Evolutionary conservation across 1,284 basidiomycete genomes (phyloP), one percentile per base, ranked within the genome.

Genomic region (Neotropicomus parvogracilis): DNA sequence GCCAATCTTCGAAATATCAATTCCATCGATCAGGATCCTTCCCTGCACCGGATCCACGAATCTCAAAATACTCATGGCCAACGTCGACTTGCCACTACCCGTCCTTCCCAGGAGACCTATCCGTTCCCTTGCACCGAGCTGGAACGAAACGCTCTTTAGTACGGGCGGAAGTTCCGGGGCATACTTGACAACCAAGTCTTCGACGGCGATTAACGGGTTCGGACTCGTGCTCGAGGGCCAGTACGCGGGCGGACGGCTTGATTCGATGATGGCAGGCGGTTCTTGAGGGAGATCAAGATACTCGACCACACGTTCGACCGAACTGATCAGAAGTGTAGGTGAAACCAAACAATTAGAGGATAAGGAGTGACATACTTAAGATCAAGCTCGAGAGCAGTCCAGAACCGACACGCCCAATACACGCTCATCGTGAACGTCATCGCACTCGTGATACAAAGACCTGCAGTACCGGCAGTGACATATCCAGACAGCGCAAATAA

Each of bases 221-320:
- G 73, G 67, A 49, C 74, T 76, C 19, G 77, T 74, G 61, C 85
- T 87, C 10, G 88, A 88, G 0, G 91, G 91, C 91, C 91, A 94
- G 60, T 91, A 90, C 0, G 91, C 89, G 0, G 90, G 89, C 2
- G 82, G 82, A 5, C 84, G 78, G 42, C 75, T 75, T 0, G 75
- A 75, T 48, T 85, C 80, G 41, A 91, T 83, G 48, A 85, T 60
- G 0, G 83, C 74, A 1, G 91, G 83, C 4, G 91, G 83, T 63
- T 95, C 93, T 60, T 90, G 87, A 1, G 90, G 88, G n/a, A 95
- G 74, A 44, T 88, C 78, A 16, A 95, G 78, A 62, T 95, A 95
- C 70, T 95, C 93, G 4, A 89, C 80, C 7, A 95, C 78, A 49
- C 93, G 85, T 67, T 97, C 94, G 6, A 95, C 86, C 7, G 24